Base-by-base conservation (phyloP, 768 basidiomycete genomes). In the Kwoniella sp. region DNA sequence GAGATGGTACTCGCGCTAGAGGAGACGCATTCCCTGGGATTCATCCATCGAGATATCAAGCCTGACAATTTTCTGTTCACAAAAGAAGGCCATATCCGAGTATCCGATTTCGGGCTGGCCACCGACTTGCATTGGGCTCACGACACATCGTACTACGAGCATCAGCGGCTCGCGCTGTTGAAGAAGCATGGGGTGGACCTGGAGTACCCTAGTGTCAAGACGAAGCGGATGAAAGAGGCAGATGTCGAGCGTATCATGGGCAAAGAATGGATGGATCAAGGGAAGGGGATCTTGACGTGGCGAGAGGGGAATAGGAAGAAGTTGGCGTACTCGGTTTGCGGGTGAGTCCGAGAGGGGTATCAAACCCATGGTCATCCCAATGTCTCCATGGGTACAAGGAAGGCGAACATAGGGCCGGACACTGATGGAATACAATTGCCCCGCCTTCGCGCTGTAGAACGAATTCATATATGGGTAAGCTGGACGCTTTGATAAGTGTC, bases 41-140 rank as follows among this genome's bases (percentile, higher is more conserved):
- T 94, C 83, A 96, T 98, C 75, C 95, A 98, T 83, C 87, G 95
- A 67, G 95, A 99, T 83, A 94, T 97, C 82, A 94, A 96, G 82
- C 91, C 93, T 73, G 91, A 94, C 82, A 97, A 98, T 81, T 98
- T 97, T 84, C 85, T 98, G 58, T 94, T 98, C 83, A 90, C 91
- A 81, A 89, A 90, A 61, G 85, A 91, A 68, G 95, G 94, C 12
- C 94, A 98, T 82, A 90, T 99, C 81, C 89, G 88, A 81, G 87
- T 98, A 64, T 91, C 90, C 77, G 95, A 97, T 82, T 97, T 98
- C 79, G 95, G 95, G 41, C 84, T 98, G 71, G 94, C 94, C 85
- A 96, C 82, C 83, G 92, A 88, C 53, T 69, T 77, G 61, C 94
- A 95, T 82, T 96, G 94, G 94, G 91, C 92, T 23, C 93, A 97